Evolutionary conservation across 176 grass and related monocot genomes (phyloP), one percentile per base, ranked within the genome.

Genomic region (Puya raimondii): DNA sequence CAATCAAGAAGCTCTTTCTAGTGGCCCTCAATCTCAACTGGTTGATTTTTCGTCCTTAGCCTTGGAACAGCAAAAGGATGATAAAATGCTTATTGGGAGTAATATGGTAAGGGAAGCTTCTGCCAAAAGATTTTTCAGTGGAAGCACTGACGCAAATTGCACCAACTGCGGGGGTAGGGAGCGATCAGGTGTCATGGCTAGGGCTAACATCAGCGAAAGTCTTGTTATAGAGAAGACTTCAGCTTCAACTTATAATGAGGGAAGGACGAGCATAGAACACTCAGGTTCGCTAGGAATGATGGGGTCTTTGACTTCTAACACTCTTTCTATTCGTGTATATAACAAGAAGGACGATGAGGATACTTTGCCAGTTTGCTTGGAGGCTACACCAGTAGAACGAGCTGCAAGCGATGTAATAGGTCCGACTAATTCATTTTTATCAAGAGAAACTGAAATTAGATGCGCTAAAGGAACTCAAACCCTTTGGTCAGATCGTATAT

Each of bases 401-500:
- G 82, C 84, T 78, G 79, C 79, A 16, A 83, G 77, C 67, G 93
- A 92, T 14, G 76, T 85, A 50, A 83, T 88, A 77, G 86, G 86
- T 84, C 69, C 73, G 8, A 71, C 74, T 25, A 85, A 80, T 72
- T 63, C 80, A 13, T 82, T 87, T 76, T 80, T 81, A 69, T 77
- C 81, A 23, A 97, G 92, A 75, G 93, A 97, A 84, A 90, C 86
- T 20, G 77, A 90, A 70, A 75, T 97, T 61, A 85, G 69, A 52
- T 92, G 93, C 81, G 78, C 64, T 67, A 85, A 72, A 81, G 89
- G 86, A 68, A 81, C 80, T 47, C 72, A 92, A 75, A 80, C 64
- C 74, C 82, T 97, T 61, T 97, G 93, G 93, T 88, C 89, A 10
- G 93, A 97, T 80, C 81, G 81, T 53, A 90, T 97, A 66, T 85